phyloP scores from a whole-genome alignment of 2,329 filamentous ascomycete species.

The Alternaria infectoria region DNA sequence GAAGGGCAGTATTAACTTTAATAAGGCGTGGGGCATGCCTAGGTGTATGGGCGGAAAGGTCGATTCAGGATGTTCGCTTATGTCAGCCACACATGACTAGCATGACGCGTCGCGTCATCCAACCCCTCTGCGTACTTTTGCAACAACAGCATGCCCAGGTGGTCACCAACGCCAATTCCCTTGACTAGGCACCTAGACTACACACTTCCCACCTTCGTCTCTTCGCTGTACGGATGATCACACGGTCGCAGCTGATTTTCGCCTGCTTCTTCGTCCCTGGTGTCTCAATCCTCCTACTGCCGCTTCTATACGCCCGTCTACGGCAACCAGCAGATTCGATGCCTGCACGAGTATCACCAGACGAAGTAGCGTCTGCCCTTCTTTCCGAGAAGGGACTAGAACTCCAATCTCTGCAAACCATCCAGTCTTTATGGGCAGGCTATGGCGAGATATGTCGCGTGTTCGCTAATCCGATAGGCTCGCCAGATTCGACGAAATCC shows the following conservation, averaged over 20 bases:
- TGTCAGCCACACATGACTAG: not conserved
- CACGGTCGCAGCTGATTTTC: not conserved
- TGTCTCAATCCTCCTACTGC: not conserved
- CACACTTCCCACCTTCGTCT: not conserved
- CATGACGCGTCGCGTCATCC: not conserved
- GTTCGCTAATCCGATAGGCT: slow-evolving; percentile 44
- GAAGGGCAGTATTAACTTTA: not conserved
- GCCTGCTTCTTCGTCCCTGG: slow-evolving; percentile 3
- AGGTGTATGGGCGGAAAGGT: not conserved
- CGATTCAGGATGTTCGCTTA: not conserved
- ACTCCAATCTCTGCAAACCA: slow-evolving; percentile 29
- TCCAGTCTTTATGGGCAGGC: slow-evolving; percentile 57
- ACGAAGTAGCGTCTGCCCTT: slow-evolving; percentile 33
- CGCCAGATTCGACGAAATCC: slow-evolving; percentile 29
- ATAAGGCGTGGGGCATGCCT: not conserved
- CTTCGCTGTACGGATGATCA: slow-evolving; percentile 1
- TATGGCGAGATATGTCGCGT: slow-evolving; percentile 64
- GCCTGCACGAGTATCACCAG: slow-evolving; percentile 37
- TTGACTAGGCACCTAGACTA: not conserved
- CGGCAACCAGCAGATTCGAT: slow-evolving; percentile 38
- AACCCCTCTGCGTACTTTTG: not conserved
- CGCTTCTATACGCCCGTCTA: not conserved
- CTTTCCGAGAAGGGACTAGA: slow-evolving; percentile 32
- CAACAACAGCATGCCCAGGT: not conserved
- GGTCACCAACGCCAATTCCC: not conserved